Percentiles rank a stretch among this genome's conserved stretches.
These are phyloP conservation scores for Termitomyces sp. DNA, from an alignment of 768 basidiomycete genomes.

Conservation along the genomic window DNA sequence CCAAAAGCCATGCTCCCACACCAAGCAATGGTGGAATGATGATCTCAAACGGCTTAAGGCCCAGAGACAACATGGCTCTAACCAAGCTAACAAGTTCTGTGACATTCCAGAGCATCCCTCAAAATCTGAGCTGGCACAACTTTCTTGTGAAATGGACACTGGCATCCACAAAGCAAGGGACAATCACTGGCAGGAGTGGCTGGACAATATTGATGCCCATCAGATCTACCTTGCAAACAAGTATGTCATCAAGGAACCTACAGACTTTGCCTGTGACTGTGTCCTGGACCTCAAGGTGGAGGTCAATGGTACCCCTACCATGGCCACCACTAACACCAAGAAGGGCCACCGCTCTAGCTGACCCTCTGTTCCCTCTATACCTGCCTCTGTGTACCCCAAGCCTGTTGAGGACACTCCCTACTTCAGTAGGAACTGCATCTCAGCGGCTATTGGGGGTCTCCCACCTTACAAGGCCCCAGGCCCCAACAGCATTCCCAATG, in stretches of 20 bases:
- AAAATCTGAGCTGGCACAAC: neutral
- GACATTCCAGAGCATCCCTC: neutral
- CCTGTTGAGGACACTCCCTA: neutral
- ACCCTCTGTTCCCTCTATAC: constrained; percentile 14
- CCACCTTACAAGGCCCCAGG: constrained; percentile 26
- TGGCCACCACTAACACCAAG: neutral
- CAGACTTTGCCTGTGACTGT: neutral
- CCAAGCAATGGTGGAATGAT: constrained; percentile 18
- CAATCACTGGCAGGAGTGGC: neutral
- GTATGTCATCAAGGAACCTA: too few species aligned
- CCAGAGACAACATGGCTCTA: neutral
- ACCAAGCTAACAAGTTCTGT: neutral
- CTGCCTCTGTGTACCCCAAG: neutral
- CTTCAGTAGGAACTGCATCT: constrained; percentile 4
- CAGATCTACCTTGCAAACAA: too few species aligned
- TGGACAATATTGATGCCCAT: neutral
- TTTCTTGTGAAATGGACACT: neutral
- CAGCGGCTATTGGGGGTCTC: constrained; percentile 13
- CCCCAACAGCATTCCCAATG: constrained; percentile 18
- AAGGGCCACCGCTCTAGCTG: neutral
- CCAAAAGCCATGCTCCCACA: constrained; percentile 11
- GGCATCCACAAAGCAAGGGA: neutral
- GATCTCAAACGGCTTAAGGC: constrained; percentile 9
- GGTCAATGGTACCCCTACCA: neutral
- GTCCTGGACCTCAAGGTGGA: neutral